These are phyloP conservation scores for Sanghuangporus sanghuang DNA, from an alignment of 1,284 basidiomycete species.

Conservation along the genomic window DNA sequence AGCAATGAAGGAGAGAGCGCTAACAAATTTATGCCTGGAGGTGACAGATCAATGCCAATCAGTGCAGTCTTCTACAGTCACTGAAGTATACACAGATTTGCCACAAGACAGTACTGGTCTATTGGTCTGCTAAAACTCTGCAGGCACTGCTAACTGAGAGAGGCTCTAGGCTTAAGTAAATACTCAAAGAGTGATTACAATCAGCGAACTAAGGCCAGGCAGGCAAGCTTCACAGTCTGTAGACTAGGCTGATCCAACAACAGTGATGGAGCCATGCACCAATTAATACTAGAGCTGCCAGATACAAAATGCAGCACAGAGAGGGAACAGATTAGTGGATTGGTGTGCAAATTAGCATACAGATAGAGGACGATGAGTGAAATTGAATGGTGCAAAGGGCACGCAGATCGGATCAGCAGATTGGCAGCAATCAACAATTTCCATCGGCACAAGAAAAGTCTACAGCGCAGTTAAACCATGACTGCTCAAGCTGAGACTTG, in stretches of 20 bases:
- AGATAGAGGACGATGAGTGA: neutral
- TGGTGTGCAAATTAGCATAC: neutral
- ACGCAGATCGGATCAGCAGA: neutral
- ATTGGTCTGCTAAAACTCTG: neutral
- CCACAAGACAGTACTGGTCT: constrained; percentile 8
- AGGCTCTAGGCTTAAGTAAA: constrained; percentile 7
- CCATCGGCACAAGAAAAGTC: no score
- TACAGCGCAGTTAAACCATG: no score
- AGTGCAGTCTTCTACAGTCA: neutral
- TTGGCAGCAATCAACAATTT: neutral
- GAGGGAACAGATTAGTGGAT: neutral
- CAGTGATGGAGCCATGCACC: no score
- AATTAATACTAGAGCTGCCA: no score
- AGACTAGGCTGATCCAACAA: no score
- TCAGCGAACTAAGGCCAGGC: neutral
- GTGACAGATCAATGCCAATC: neutral
- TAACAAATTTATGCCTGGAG: neutral
- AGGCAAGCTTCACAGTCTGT: no score
- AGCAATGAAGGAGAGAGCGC: neutral
- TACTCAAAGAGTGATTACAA: neutral
- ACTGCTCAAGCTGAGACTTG: no score
- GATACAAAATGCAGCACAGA: neutral
- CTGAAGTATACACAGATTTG: neutral
- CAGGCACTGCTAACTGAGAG: constrained; percentile 6
- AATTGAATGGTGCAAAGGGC: neutral